Evolutionary conservation across 306 rosid species (phyloP).

Genomic region (Sophora flavescens): DNA sequence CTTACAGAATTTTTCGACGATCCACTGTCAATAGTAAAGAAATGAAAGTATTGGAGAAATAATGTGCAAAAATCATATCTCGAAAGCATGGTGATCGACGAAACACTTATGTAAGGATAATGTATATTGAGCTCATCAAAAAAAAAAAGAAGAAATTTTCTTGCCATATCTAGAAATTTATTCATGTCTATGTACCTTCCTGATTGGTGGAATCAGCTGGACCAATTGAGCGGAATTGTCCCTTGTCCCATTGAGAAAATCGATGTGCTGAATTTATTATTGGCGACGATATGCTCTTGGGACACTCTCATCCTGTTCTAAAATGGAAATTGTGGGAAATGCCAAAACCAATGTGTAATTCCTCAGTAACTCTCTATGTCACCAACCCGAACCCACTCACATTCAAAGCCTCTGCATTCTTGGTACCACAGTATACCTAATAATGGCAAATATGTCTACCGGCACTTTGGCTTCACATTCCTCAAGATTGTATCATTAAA

Average conservation of each 20-base stretch:
- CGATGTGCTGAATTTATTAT: neutral
- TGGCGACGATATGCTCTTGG: neutral
- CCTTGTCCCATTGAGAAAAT: neutral
- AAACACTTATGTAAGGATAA: neutral
- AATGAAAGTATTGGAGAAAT: too few relatives aligned
- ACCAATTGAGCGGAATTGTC: neutral
- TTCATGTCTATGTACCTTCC: neutral
- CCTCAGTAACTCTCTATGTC: neutral
- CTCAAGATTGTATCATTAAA: constrained; percentile 13
- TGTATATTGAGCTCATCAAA: too few relatives aligned
- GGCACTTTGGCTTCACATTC: constrained; percentile 31
- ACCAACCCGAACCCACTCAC: neutral
- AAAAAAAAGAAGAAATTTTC: neutral
- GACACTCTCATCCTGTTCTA: neutral
- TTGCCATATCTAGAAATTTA: constrained; percentile 4
- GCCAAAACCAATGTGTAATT: neutral
- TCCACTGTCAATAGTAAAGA: too few relatives aligned
- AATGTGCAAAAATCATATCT: neutral
- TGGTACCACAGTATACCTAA: constrained; percentile 10
- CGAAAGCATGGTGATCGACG: neutral
- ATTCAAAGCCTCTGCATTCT: constrained; percentile 6
- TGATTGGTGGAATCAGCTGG: constrained; percentile 18
- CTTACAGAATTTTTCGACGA: too few relatives aligned
- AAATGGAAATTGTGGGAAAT: neutral
- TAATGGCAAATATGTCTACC: constrained; percentile 36